Evolutionary conservation across 208 protist genomes (phyloP).

Genomic region (Leishmania tropica): DNA sequence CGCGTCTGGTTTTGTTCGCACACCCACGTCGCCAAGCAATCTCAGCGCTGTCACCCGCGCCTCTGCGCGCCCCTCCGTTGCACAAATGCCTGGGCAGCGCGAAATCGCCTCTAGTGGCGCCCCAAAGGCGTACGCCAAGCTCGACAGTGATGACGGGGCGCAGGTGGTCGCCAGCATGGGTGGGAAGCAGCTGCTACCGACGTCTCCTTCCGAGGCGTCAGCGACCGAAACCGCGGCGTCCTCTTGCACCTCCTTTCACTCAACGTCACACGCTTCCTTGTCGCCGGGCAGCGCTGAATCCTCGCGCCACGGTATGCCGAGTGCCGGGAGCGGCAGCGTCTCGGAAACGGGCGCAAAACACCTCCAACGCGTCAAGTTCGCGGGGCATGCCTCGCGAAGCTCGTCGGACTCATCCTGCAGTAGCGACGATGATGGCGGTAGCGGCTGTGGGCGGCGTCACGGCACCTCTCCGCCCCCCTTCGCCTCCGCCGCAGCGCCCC

Average conservation of each 20-base stretch:
- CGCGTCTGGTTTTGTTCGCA: background rate
- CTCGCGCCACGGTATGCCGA: background rate
- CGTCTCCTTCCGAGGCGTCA: background rate
- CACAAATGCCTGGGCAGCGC: background rate
- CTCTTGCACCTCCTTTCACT: background rate
- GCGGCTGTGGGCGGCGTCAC: background rate
- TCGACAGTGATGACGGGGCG: background rate
- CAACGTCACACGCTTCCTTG: background rate
- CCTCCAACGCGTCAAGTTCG: background rate
- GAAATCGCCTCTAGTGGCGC: background rate
- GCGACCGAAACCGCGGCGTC: background rate
- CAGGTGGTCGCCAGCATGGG: background rate
- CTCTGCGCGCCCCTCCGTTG: background rate
- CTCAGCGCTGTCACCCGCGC: background rate
- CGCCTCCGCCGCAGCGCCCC: background rate
- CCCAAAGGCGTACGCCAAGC: slow-evolving; percentile 1
- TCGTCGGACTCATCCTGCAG: background rate
- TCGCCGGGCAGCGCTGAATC: background rate
- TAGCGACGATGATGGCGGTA: background rate
- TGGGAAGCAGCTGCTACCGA: background rate
- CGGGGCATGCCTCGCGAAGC: background rate
- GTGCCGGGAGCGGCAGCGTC: background rate
- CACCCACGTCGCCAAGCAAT: background rate
- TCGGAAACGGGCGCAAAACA: background rate
- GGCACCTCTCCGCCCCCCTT: background rate